Base-by-base conservation (phyloP, 148 eudicot genomes). In the Persicaria tinctoria region DNA sequence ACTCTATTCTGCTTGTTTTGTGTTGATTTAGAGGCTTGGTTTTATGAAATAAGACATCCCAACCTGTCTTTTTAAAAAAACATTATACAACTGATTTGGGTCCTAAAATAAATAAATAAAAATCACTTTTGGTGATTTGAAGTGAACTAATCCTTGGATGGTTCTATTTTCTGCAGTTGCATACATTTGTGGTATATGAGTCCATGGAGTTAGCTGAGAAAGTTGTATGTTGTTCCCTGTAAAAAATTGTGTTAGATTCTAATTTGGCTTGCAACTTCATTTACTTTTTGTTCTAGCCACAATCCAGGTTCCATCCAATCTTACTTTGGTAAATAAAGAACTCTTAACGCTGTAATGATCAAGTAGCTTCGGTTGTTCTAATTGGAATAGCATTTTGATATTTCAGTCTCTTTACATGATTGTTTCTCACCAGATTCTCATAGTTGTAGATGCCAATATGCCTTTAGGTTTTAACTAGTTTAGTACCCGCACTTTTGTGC, bases 161-260 rank as follows among this genome's bases (percentile, higher is more conserved):
- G 79, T 70, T 72, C 75, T 57, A 48, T 59, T 55, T 75, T 73
- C 16, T 84, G 77, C 75, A 95, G 99, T 76, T 95, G 83, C 99
- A 95, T 75, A 96, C 96, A 16, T 95, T 90, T 83, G 98, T 92
- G 88, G 98, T 92, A 83, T 95, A 92, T 83, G 98, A 92, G 70
- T 78, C 97, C 6, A 76, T 86, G 80, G 99, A 95, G 80, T 78
- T 86, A 69, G 97, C 97, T 73, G 97, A 95, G 86, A 90, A 90
- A 79, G 97, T 97, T 82, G 99, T 95, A 86, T 59, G 91, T 72
- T 23, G 63, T 82, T 64, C 51, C 47, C 1, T 75, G 51, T 75
- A 27, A 5, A 54, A 23, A 41, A 10, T 76, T 51, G 16, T 41
- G 56, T 8, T 32, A 3, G 12, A 12, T 17, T 64, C 57, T 68